Base-by-base conservation (phyloP, 352 stramenopile genomes). In the Pythium biforme region DNA sequence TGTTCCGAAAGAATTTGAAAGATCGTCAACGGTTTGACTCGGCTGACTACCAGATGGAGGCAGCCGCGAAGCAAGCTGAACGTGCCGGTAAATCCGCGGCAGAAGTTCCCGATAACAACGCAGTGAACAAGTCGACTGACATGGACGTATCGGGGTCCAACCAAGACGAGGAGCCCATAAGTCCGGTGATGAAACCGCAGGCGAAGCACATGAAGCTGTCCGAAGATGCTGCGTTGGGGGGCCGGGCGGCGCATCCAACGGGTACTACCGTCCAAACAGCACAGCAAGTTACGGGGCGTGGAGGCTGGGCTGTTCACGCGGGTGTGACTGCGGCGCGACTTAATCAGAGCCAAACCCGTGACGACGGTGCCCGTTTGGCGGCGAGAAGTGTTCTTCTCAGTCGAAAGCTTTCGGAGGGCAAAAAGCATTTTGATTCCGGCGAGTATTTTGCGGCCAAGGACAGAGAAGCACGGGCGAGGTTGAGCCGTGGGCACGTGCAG, bases 1-100 rank as follows among this genome's bases (percentile, higher is more conserved):
- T 94, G 15, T 80, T 94, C 50, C 86, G 84, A 23, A 85, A 83
- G 11, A 87, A 92, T 47, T 57, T 94, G 15, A 86, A 88, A 56
- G 86, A 94, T 56, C 78, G 86, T 15, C 92, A 94, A 47, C 81
- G 82, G 5, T 93, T 94, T 27, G 83, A 93, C 59, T 94, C 86
- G 29, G 83, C 83, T 0, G 86, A 92, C 64, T 90, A 94, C 61
- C 68, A 72, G 4, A 88, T 91, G 80, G 76, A 88, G 50, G 71
- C 73, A 48, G 75, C 85, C n/a, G 69, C 74, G 2, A 73, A 76
- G 49, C 61, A 41, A 14, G 57, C 23, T 17, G 4, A 55, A 4
- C 27, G 48, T 14, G 20, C 56, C 6, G 25, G 23, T 10, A 22
- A 22, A 7, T 19, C 6, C 5, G 3, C 10, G 8, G 27, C 14